Conservation (phyloP, 768 basidiomycete species). For the Kwoniella shandongensis region DNA sequence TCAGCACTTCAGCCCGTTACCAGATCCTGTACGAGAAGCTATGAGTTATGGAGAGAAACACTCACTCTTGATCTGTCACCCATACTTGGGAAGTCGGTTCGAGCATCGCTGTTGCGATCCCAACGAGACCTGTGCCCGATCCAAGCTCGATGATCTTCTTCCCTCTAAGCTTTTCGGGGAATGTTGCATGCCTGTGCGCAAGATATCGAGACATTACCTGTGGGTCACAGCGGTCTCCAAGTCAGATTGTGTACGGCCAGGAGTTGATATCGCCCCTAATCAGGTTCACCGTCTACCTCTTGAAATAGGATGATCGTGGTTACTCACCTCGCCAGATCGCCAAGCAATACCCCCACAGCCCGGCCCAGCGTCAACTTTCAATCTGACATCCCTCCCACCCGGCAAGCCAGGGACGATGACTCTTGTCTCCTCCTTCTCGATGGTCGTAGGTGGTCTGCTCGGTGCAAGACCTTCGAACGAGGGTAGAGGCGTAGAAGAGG, state of each 20-base stretch:
- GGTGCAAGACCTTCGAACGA: conserved; percentile 40
- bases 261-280: too few species aligned
- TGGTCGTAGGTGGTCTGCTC: conserved; percentile 42
- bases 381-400: conserved; percentile 36
- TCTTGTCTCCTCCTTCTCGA: conserved; percentile 33
- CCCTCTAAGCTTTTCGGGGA: conserved; percentile 59
- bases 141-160: conserved; percentile 77
- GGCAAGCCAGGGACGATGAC: conserved; percentile 31
- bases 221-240: too few species aligned
- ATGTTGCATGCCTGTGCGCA: conserved; percentile 55
- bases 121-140: conserved; percentile 90
- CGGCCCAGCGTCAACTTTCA: conserved; percentile 74
- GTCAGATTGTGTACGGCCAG: not conserved
- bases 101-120: conserved; percentile 72
- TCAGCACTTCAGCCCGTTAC: conserved; percentile 4
- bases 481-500: conserved; percentile 32
- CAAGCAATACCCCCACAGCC: conserved; percentile 91
- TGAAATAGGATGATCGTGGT: too few species aligned
- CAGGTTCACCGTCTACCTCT: not conserved
- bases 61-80: conserved; percentile 90
- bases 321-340: conserved; percentile 84
- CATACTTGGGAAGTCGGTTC: conserved; percentile 62
- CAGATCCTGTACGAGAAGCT: not conserved
- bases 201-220: conserved; percentile 81
- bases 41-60: too few species aligned